phyloP scores from a whole-genome alignment of 768 basidiomycete species.

The Cyclocybe aegerita region DNA sequence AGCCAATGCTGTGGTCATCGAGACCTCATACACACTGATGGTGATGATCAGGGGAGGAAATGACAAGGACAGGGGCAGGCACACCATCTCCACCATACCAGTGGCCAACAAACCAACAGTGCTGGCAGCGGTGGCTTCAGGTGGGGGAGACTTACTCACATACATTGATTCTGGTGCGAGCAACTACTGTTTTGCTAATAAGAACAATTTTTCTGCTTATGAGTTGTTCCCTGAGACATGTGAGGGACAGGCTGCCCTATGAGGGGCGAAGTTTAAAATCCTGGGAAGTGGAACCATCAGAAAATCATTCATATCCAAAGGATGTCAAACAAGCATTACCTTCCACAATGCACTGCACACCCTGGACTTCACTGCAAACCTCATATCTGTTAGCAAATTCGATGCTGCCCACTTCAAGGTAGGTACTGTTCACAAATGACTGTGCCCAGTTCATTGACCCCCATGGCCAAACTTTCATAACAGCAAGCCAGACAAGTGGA shows the following conservation, averaged over 20 bases:
- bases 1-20: neutral
- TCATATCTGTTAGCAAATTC: slow-evolving; percentile 20
- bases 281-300: slow-evolving; percentile 3
- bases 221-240: neutral
- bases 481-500: neutral
- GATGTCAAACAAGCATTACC: slow-evolving; percentile 8
- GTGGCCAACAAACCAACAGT: neutral
- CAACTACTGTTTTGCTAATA: neutral
- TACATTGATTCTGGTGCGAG: neutral
- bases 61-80: neutral
- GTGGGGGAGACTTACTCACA: neutral
- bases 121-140: neutral
- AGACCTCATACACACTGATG: neutral
- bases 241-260: neutral
- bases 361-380: slow-evolving; percentile 23
- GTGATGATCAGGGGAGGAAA: too few species aligned
- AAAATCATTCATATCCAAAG: slow-evolving; percentile 9
- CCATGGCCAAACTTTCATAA: neutral
- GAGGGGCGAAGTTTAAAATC: neutral
- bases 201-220: slow-evolving; percentile 3
- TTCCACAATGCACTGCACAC: slow-evolving; percentile 23
- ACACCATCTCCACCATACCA: neutral
- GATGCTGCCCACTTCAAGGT: slow-evolving; percentile 11
- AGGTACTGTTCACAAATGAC: slow-evolving; percentile 11
- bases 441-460: slow-evolving; percentile 2